Evolutionary conservation across 176 grass and related monocot species (phyloP), one percentile per base, ranked within the genome.

Genomic region (Alopecurus myosuroides): DNA sequence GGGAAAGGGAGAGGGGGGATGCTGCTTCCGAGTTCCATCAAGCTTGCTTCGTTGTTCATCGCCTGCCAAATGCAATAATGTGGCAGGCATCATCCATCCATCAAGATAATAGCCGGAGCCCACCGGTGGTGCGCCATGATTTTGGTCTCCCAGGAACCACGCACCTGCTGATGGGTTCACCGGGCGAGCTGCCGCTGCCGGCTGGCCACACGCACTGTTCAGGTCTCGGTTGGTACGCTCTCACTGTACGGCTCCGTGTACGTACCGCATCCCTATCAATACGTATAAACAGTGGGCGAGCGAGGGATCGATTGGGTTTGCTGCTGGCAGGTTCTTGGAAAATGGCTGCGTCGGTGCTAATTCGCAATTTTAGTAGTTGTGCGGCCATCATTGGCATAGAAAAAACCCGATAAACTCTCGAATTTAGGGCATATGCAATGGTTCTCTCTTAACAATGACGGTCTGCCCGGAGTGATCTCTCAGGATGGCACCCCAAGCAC

Each of bases 111-210:
- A 20, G 50, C 46, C n/a, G 72, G 70, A 29, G 49, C 31, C 73
- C 73, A 72, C 57, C 56, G 44, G 55, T 51, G 72, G 45, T 19
- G n/a, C 5, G 53, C 84, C 84, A 86, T 90, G 64, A 86, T 82
- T 82, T 46, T 55, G 33, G 84, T 82, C 42, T 71, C 79, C 79
- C 4, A 11, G 44, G 46, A 51, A 45, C 33, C 19, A 31, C 39
- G 35, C 84, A 86, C 26, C 64, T 11, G 13, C 44, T 25, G 48
- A 77, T 85, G 77, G 77, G 77, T 11, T 74, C 36, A 39, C 5
- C 36, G 23, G 20, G 41, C n/a, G 18, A 60, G 17, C 11, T 5
- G 35, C 23, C 11, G 36, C 40, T 41, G 34, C 34, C 34, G 3
- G 4, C 34, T 71, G n/a, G 66, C 23, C 48, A 5, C 49, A 2